Evolutionary conservation across 2,329 filamentous ascomycete species (phyloP), one percentile per base, ranked within the genome.

Genomic region (Colletotrichum sp.): DNA sequence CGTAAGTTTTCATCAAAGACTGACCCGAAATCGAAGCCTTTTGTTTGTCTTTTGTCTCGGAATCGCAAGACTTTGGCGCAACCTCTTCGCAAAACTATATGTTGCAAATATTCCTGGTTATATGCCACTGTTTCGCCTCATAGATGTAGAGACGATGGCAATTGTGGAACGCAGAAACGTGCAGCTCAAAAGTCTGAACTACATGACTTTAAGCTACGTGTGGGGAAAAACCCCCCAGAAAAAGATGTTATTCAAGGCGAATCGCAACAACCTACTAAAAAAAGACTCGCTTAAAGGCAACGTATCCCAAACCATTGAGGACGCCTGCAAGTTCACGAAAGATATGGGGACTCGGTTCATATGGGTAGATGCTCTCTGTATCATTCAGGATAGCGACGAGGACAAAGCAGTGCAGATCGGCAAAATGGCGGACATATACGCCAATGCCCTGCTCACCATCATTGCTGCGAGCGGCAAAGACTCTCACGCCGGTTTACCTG

Each of bases 271-370:
- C 1, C 48, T 55, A 3, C 48, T 1, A 4, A 55, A 55, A 21
- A 3, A 55, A 0, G 0, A 24, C 8, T n/a, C 48, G 0, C 9
- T 55, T 1, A 2, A 15, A 18, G 48, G 48, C n/a, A 3, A 2
- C n/a, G 10, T 55, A 6, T 55, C 48, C 24, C n/a, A 2, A 4
- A 55, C 48, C n/a, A 55, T 55, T 1, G 12, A 55, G 1, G 52
- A 55, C 3, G 52, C 52, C 52, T 55, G 52, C 52, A 13, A 8
- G 2, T 55, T 55, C 52, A 55, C 52, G 10, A 55, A 13, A 13
- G 52, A 13, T 1, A 55, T 55, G 52, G 21, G 52, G 7, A 55
- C 3, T 55, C 52, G 13, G 1, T 55, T 2, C 52, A 55, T 55
- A 55, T 55, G 52, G 52, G 52, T 55, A 8, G 52, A 55, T 26